phyloP scores from a whole-genome alignment of 2,329 filamentous ascomycete species.

The Fusarium sp. region DNA sequence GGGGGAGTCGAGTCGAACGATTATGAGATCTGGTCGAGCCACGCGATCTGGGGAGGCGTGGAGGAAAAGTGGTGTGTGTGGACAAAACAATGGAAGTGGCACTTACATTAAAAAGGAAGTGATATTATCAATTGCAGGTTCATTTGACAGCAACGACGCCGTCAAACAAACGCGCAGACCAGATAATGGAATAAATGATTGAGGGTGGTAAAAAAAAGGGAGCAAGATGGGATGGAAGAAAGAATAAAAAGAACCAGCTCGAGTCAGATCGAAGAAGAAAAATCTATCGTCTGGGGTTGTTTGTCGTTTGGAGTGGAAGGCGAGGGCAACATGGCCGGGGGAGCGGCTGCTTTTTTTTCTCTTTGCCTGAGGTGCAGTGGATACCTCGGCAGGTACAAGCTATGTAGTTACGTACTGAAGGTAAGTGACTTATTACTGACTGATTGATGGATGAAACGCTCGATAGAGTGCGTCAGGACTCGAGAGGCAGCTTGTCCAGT shows the following conservation, averaged over 20 bases:
- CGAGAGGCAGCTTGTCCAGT: slow-evolving; percentile 34
- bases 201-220: slow-evolving; percentile 24
- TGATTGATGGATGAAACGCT: neutral
- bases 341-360: slow-evolving; percentile 45
- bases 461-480: slow-evolving; percentile 10
- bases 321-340: slow-evolving; percentile 41
- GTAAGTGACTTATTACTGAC: neutral
- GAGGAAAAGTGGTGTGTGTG: slow-evolving; percentile 29
- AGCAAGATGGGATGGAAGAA: slow-evolving; percentile 31
- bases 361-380: slow-evolving; percentile 42
- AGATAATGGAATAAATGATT: slow-evolving; percentile 41
- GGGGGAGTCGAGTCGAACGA: slow-evolving; percentile 40
- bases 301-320: slow-evolving; percentile 37
- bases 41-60: slow-evolving; percentile 39
- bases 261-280: slow-evolving; percentile 37
- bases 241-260: slow-evolving; percentile 32
- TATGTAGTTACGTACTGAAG: slow-evolving; percentile 26
- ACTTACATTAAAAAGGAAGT: slow-evolving; percentile 71
- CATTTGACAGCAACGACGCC: slow-evolving; percentile 91
- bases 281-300: slow-evolving; percentile 41
- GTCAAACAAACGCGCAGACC: slow-evolving; percentile 89
- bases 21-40: slow-evolving; percentile 44
- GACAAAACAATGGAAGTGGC: slow-evolving; percentile 4
- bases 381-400: slow-evolving; percentile 21
- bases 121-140: slow-evolving; percentile 82